Percentiles rank a stretch among this genome's conserved stretches.
phyloP scores from a whole-genome alignment of 192 early-diverging fungal genomes.

The Coemansia guatemalensis region DNA sequence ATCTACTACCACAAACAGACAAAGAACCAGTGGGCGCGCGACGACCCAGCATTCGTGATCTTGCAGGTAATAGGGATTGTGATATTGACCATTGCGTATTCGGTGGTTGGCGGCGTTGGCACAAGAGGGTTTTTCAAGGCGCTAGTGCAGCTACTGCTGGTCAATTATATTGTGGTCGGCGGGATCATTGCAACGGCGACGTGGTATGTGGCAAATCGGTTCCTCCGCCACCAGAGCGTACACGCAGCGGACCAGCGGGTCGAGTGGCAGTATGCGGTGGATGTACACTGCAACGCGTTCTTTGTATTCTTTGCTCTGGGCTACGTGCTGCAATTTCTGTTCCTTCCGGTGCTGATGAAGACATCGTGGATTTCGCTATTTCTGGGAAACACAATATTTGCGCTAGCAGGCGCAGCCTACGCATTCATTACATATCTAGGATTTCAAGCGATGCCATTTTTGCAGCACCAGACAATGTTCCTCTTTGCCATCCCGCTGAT shows the following conservation, averaged over 20 bases:
- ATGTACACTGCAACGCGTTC: conserved; percentile 97
- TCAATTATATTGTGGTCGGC: conserved; percentile 36
- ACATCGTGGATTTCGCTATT: conserved; percentile 79
- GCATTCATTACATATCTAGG: conserved; percentile 90
- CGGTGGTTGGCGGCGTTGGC: conserved; percentile 40
- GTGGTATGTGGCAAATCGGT: conserved; percentile 71
- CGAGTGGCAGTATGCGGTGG: conserved; percentile 96
- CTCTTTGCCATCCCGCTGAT: conserved; percentile 81
- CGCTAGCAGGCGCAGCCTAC: conserved; percentile 77
- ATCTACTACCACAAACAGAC: conserved; percentile 98
- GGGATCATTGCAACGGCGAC: conserved; percentile 25
- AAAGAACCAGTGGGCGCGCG: conserved; percentile 97
- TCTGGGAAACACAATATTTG: conserved; percentile 88
- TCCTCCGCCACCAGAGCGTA: conserved; percentile 71
- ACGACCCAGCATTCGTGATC: conserved; percentile 94
- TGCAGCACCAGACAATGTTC: conserved; percentile 85
- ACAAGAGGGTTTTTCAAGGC: conserved; percentile 31
- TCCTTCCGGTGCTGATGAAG: conserved; percentile 78
- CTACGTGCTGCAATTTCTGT: conserved; percentile 92
- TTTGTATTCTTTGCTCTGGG: conserved; percentile 84
- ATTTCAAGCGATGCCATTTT: conserved; percentile 93
- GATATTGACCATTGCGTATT: conserved; percentile 23
- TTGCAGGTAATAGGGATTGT: conserved; percentile 65
- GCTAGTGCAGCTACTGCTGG: conserved; percentile 34
- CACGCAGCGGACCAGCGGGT: conserved; percentile 85